Conservation (phyloP, 2,329 filamentous ascomycete genomes). For the Sporothrix humicola region DNA sequence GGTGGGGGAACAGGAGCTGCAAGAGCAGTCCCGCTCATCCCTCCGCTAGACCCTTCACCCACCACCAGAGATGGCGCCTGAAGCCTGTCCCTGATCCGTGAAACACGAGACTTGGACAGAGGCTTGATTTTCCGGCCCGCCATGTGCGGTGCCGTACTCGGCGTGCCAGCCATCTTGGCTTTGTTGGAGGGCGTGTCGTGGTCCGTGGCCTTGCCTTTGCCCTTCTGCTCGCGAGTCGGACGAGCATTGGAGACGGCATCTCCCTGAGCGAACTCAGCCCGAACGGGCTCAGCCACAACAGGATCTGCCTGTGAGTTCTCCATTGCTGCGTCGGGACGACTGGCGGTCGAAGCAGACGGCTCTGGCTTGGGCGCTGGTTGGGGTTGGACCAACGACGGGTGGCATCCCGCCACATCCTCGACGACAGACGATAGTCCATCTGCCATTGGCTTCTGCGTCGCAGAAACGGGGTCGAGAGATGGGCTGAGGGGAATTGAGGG, state of each 20-base stretch:
- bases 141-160: too few species aligned
- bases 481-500: too few species aligned
- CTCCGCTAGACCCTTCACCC: slow-evolving; percentile 2
- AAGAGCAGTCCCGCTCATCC: background rate
- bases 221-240: slow-evolving; percentile 10
- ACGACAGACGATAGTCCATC: too few species aligned
- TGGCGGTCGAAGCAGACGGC: background rate
- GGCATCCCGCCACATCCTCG: too few species aligned
- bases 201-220: background rate
- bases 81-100: background rate
- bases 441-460: too few species aligned
- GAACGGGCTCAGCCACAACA: background rate
- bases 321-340: background rate
- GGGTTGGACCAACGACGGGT: too few species aligned
- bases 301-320: background rate
- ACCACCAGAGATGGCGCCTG: background rate
- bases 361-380: background rate
- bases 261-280: background rate
- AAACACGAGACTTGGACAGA: background rate
- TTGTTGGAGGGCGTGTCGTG: slow-evolving; percentile 6
- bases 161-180: background rate
- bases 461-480: too few species aligned
- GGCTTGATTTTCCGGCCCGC: background rate
- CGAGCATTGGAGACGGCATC: background rate
- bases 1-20: slow-evolving; percentile 1